Evolutionary conservation across 129 eudicot species (phyloP).

Genomic region (Calendula officinalis): DNA sequence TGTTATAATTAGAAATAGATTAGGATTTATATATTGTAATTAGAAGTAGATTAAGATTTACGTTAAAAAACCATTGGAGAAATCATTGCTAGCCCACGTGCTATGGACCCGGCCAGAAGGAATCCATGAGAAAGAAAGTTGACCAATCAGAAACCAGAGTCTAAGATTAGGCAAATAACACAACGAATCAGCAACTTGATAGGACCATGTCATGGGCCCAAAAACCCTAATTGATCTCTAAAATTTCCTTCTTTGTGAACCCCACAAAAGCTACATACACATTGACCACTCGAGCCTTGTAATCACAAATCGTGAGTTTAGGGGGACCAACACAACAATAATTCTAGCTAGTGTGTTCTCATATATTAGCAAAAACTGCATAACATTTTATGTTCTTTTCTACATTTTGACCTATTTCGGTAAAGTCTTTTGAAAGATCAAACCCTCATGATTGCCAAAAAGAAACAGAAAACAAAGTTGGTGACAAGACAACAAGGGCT

Average conservation of each 20-base stretch:
- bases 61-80: too few relatives aligned
- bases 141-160: constrained; percentile 47
- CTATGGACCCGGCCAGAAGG: too few relatives aligned
- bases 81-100: too few relatives aligned
- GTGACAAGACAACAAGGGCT: constrained; percentile 76
- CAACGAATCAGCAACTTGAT: constrained; percentile 55
- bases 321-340: constrained; percentile 33
- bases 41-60: too few relatives aligned
- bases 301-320: constrained; percentile 28
- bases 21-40: too few relatives aligned
- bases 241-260: constrained; percentile 20
- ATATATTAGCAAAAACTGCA: background rate
- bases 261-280: constrained; percentile 17
- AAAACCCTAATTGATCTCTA: constrained; percentile 28
- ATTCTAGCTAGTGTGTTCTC: constrained; percentile 9
- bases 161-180: constrained; percentile 41
- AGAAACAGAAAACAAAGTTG: constrained; percentile 57
- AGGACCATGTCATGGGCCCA: constrained; percentile 33
- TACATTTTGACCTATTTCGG: constrained; percentile 4
- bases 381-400: background rate
- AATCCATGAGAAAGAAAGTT: constrained; percentile 16
- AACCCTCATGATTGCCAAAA: constrained; percentile 29
- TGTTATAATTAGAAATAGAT: too few relatives aligned
- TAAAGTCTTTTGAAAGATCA: background rate
- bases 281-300: constrained; percentile 35